These are phyloP conservation scores for Pythium phragmitis DNA, from an alignment of 352 stramenopile species.

Conservation along the genomic window DNA sequence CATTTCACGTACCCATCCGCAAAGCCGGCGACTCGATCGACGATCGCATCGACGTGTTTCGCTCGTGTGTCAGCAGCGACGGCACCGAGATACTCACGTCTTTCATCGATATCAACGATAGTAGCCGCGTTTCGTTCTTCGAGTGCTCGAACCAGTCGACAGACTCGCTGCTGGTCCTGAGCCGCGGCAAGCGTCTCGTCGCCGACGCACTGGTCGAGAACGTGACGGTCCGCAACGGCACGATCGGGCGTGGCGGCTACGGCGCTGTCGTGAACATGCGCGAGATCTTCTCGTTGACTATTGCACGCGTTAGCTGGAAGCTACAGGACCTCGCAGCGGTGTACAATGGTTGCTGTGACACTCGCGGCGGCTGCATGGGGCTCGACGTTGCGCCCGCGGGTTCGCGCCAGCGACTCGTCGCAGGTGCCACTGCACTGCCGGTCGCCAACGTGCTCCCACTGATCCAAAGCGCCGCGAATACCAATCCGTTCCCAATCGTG, in stretches of 20 bases:
- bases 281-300: neutral
- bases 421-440: neutral
- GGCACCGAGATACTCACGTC: neutral
- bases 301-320: neutral
- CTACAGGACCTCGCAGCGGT: neutral
- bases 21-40: neutral
- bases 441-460: neutral
- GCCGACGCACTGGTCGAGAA: neutral
- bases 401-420: neutral
- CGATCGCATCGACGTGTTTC: neutral
- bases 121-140: neutral
- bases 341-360: neutral
- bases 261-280: slow-evolving; percentile 1
- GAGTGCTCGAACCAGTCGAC: neutral
- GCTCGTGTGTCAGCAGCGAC: neutral
- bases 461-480: neutral
- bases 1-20: neutral
- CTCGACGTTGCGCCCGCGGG: neutral
- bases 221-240: neutral
- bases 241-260: slow-evolving; percentile 6
- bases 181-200: neutral
- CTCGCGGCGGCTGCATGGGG: neutral
- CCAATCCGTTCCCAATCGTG: neutral
- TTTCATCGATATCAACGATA: neutral
- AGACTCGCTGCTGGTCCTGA: neutral